Evolutionary conservation across 1,284 basidiomycete species (phyloP), one percentile per base, ranked within the genome.

Genomic region (Rhodotorula sp.): DNA sequence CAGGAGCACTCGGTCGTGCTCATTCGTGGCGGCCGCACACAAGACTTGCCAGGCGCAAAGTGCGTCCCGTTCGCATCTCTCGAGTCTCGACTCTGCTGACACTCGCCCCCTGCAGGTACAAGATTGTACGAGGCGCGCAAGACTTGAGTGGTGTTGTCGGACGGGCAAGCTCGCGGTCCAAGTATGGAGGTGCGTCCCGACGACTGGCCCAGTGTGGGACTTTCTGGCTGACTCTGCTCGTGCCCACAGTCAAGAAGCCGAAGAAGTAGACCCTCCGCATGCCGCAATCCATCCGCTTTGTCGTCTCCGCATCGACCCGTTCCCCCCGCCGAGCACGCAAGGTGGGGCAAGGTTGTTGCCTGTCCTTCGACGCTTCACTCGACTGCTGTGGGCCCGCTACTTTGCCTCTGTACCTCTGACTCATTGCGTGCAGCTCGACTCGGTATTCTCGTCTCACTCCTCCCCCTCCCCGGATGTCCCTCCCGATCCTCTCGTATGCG

Each of bases 1-100:
- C 96, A 99, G 83, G 96, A 99, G 80, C 96, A 99, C 79, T 74
- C 72, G 64, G 96, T 99, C 4, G 94, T 99, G 7, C 81, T 98
- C 54, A 87, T 99, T 28, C 84, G 94, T 77, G 96, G 96, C 20
- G 96, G 96, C 13, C 87, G 94, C 82, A 89, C 94, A 5, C 94
- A 98, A 84, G 96, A 99, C 87, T 85, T 98, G 79, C 94, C 94
- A 48, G 94, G 94, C 86, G 90, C 96, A 46, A 87, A 90, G 94
- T 95, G 79, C 70, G 90, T 26, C 16, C 83, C 34, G 16, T 26
- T 18, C 9, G 0, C n/a, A n/a, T 56, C 58, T n/a, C 40, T 18
- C 44, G 0, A 6, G 22, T n/a, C 6, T 30, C 20, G 7, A 1
- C 4, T 8, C 7, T 5, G 47, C 57, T 47, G 53, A 47, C 13